These are phyloP conservation scores for Naganishia kalamii DNA, from an alignment of 768 basidiomycete genomes.

Conservation along the genomic window DNA sequence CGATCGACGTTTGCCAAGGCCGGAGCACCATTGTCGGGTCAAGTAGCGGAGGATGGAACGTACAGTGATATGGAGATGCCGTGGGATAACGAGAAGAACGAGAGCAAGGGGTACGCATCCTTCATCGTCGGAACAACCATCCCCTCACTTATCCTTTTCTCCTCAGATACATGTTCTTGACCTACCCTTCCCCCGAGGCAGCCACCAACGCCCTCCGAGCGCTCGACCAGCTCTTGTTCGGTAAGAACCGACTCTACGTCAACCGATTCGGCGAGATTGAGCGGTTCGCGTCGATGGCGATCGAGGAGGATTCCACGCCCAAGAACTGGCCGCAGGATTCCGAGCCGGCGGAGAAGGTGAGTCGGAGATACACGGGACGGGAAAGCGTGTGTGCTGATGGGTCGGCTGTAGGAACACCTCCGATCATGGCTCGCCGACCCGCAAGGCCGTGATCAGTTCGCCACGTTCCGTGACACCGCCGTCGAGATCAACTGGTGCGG, in stretches of 20 bases:
- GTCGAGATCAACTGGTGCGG: slow-evolving; percentile 89
- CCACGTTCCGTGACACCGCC: slow-evolving; percentile 85
- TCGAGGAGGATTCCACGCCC: slow-evolving; percentile 41
- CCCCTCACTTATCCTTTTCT: no score
- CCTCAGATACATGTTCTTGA: slow-evolving; percentile 56
- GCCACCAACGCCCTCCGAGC: slow-evolving; percentile 45
- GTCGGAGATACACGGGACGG: not conserved
- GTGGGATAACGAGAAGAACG: slow-evolving; percentile 72
- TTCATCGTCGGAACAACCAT: no score
- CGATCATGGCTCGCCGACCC: slow-evolving; percentile 89
- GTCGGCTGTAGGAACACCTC: slow-evolving; percentile 71
- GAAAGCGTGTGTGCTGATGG: not conserved
- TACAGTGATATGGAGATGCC: slow-evolving; percentile 75
- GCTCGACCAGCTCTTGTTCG: slow-evolving; percentile 57
- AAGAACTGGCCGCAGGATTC: slow-evolving; percentile 43
- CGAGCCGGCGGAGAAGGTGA: slow-evolving; percentile 11
- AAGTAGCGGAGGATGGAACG: slow-evolving; percentile 60
- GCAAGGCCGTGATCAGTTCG: slow-evolving; percentile 90
- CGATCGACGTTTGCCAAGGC: slow-evolving; percentile 76
- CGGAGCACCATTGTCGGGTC: slow-evolving; percentile 58
- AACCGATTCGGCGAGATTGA: slow-evolving; percentile 89
- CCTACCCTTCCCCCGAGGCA: slow-evolving; percentile 44
- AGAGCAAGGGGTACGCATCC: slow-evolving; percentile 93
- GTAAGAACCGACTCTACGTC: slow-evolving; percentile 74
- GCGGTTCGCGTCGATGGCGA: slow-evolving; percentile 59